Base-by-base conservation (phyloP, 2,329 filamentous ascomycete genomes). In the Cladosporium cucumerinum region DNA sequence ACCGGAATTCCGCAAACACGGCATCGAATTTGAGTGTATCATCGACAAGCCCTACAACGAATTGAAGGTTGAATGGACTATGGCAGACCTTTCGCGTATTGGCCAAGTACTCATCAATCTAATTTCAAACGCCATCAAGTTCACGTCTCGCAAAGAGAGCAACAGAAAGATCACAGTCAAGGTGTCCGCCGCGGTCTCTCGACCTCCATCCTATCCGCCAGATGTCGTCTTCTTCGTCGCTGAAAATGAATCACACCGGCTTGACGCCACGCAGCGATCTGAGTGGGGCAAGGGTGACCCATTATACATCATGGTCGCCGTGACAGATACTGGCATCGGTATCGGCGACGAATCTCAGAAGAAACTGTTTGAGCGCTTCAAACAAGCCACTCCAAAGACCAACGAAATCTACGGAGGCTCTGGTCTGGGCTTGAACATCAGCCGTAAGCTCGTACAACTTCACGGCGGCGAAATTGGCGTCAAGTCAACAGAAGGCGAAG, bases 401-500 rank as follows among this genome's bases (percentile, higher is more conserved):
- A 69, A 70, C 36, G 72, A 70, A 25, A 76, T 77, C 12, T 82
- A 82, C 51, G 80, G 80, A 11, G 80, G 80, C 16, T 78, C 76
- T 25, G 80, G 79, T 0, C 70, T 81, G 1, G 80, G 80, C 0
- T 72, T 82, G 0, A 81, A 81, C 66, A 82, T 82, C 57, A 79
- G 78, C 8, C 75, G 80, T 18, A 77, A 81, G 57, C 72, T 82
- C 21, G 78, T 78, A 14, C 79, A 82, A 63, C 60, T 74, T 1
- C 74, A 76, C 49, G 80, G 80, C 26, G 80, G 80, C 6, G 79
- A 81, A 46, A 81, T 82, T 54, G 80, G 80, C 2, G 80, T 81
- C 14, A 73, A 72, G 2, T 79, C 78, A 5, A 65, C 68, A 5
- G 68, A 74, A 7, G 77, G 76, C 1, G 64, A 75, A 34, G 74